Conservation (phyloP, 2,329 filamentous ascomycete genomes). For the Tolypocladium tundrense region DNA sequence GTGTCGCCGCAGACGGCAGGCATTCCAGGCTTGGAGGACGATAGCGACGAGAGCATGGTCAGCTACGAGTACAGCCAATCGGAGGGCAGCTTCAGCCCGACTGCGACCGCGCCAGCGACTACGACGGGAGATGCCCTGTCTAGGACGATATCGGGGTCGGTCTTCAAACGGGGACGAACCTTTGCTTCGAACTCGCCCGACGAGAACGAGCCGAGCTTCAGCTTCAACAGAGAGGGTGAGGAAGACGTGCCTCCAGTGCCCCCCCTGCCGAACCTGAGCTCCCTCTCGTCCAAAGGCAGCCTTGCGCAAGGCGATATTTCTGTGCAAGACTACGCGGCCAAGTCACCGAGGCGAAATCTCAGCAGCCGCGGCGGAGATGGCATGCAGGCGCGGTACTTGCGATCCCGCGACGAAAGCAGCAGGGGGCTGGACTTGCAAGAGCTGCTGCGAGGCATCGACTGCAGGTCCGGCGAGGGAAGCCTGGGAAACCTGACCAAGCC, state of each 20-base stretch:
- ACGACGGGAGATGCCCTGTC: slow-evolving; percentile 18
- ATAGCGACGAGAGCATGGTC: slow-evolving; percentile 58
- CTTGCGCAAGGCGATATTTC: slow-evolving; percentile 16
- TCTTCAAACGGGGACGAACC: slow-evolving; percentile 22
- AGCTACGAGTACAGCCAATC: slow-evolving; percentile 61
- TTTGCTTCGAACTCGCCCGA: slow-evolving; percentile 32
- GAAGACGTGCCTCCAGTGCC: slow-evolving; percentile 45
- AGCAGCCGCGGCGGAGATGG: slow-evolving; percentile 33
- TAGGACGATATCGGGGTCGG: slow-evolving; percentile 22
- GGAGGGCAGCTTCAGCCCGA: slow-evolving; percentile 51
- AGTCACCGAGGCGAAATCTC: slow-evolving; percentile 23
- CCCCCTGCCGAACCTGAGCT: slow-evolving; percentile 34
- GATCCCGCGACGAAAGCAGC: slow-evolving; percentile 19
- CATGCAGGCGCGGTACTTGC: slow-evolving; percentile 20
- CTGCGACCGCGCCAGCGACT: slow-evolving; percentile 14
- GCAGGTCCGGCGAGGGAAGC: slow-evolving; percentile 32
- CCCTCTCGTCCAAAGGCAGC: slow-evolving; percentile 18
- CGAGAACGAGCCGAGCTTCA: slow-evolving; percentile 15
- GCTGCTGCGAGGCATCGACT: slow-evolving; percentile 40
- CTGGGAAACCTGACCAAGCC: slow-evolving; percentile 36
- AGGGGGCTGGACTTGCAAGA: slow-evolving; percentile 36
- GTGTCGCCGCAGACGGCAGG: slow-evolving; percentile 26
- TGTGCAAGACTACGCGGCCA: slow-evolving; percentile 25
- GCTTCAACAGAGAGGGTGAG: slow-evolving; percentile 18
- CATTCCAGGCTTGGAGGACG: slow-evolving; percentile 30